A percentile compares a stretch with the other conserved stretches of the same genome.
phyloP scores from a whole-genome alignment of 1,284 basidiomycete species.

The Caloboletus firmus region DNA sequence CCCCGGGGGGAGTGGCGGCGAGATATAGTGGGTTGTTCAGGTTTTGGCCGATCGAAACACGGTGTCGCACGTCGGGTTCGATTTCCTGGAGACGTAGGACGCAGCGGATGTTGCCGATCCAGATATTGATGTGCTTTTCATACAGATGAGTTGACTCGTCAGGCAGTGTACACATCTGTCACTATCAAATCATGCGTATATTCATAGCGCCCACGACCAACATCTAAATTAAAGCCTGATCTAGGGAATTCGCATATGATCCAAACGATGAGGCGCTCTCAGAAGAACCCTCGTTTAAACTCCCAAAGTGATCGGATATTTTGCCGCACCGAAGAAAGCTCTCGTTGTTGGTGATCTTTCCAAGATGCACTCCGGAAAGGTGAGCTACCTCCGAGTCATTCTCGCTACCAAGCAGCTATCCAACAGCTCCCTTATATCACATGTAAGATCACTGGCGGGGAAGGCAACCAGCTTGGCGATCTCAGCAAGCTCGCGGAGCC shows the following conservation, averaged over 20 bases:
- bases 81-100: too few species aligned
- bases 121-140: too few species aligned
- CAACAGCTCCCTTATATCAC: conserved; percentile 56
- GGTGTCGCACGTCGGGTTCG: too few species aligned
- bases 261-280: conserved; percentile 66
- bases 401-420: not conserved
- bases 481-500: conserved; percentile 89
- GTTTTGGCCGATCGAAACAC: too few species aligned
- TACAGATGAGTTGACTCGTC: conserved; percentile 81
- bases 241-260: conserved; percentile 80
- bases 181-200: conserved; percentile 71
- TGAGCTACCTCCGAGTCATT: conserved; percentile 37
- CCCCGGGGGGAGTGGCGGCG: too few species aligned
- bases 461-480: conserved; percentile 93
- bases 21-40: too few species aligned
- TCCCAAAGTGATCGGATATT: conserved; percentile 93
- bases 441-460: conserved; percentile 93
- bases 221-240: not conserved
- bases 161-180: conserved; percentile 85
- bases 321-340: conserved; percentile 93
- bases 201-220: not conserved
- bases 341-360: conserved; percentile 86
- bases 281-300: conserved; percentile 95
- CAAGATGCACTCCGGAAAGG: conserved; percentile 96
- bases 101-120: too few species aligned